Evolutionary conservation across 106 monocot species (phyloP), one percentile per base, ranked within the genome.

Genomic region (Alisma plantagoaquatica): DNA sequence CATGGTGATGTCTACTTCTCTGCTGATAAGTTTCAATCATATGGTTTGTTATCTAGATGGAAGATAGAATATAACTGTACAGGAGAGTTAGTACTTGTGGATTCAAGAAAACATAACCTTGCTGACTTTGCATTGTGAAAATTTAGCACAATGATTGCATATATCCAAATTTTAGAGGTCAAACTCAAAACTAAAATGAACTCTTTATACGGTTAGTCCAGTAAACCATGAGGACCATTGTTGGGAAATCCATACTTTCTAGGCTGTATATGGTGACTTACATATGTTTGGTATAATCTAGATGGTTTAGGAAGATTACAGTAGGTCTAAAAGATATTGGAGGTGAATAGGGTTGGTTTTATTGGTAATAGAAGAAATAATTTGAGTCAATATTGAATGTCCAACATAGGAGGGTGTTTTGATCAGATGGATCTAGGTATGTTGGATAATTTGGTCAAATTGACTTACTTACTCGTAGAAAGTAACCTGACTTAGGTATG

Each of bases 81-180:
- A 53, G 90, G 90, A 51, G 80, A 98, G 43, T 70, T 89, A 54
- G 90, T 98, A 57, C 66, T 78, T 30, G 70, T 98, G 33, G 82
- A 98, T 56, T 78, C 85, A 45, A 75, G 90, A 47, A 98, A 98
- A 76, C 62, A 74, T 67, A 85, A 98, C 63, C 90, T 90, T 59
- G 89, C 84, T 61, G 96, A 98, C 77, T 98, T 98, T 79, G 84
- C 96, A 42, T 68, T 98, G 25, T 98, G 96, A 90, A 98, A 98
- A 62, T 89, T 90, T 76, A 70, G 66, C 50, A 20, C 9, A 5
- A 11, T 18, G 35, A 6, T 38, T 7, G 35, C 14, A 14, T 38
- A 7, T 38, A 7, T 38, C 14, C 12, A 53, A 22, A 50, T 49
- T 54, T 3, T 66, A 2, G 15, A 23, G 29, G 10, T 11, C n/a